phyloP scores from a whole-genome alignment of 805 yeast genomes.

The Nakazawaea holstii region DNA sequence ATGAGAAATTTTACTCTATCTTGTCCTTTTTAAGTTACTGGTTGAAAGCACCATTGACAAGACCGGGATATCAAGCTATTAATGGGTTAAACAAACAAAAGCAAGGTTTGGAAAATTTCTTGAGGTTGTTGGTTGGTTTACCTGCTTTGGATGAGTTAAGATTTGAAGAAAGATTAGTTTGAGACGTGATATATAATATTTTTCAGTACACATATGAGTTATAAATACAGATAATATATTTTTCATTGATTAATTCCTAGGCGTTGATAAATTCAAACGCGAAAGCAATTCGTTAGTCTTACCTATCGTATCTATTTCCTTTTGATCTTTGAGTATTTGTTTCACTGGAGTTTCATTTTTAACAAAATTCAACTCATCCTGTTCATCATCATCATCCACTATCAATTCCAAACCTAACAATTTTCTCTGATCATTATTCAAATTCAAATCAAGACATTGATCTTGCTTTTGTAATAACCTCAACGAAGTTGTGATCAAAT shows the following conservation, averaged over 20 bases:
- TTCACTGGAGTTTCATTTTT: conserved; percentile 2
- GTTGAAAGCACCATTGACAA: conserved; percentile 94
- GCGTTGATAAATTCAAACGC: conserved; percentile 5
- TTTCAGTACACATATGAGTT: background rate
- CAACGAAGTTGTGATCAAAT: conserved; percentile 23
- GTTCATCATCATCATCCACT: background rate
- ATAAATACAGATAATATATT: background rate
- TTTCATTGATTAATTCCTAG: background rate
- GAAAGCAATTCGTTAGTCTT: conserved; percentile 6
- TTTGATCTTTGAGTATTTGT: conserved; percentile 2
- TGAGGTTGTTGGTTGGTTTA: conserved; percentile 85
- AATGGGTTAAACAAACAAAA: conserved; percentile 95
- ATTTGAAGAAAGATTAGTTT: conserved; percentile 80
- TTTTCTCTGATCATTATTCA: conserved; percentile 38
- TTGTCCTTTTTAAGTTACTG: conserved; percentile 86
- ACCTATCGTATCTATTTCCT: conserved; percentile 7
- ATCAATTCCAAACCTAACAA: conserved; percentile 34
- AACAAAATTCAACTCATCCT: background rate
- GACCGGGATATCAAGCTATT: conserved; percentile 85
- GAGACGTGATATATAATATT: background rate
- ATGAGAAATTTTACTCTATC: conserved; percentile 73
- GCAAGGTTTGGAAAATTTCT: conserved; percentile 83
- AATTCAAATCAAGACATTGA: conserved; percentile 46
- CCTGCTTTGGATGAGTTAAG: conserved; percentile 88
- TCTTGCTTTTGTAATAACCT: conserved; percentile 36